Evolutionary conservation across 2,329 filamentous ascomycete species (phyloP), one percentile per base, ranked within the genome.

Genomic region (Sporothrix brunneoviolacea): DNA sequence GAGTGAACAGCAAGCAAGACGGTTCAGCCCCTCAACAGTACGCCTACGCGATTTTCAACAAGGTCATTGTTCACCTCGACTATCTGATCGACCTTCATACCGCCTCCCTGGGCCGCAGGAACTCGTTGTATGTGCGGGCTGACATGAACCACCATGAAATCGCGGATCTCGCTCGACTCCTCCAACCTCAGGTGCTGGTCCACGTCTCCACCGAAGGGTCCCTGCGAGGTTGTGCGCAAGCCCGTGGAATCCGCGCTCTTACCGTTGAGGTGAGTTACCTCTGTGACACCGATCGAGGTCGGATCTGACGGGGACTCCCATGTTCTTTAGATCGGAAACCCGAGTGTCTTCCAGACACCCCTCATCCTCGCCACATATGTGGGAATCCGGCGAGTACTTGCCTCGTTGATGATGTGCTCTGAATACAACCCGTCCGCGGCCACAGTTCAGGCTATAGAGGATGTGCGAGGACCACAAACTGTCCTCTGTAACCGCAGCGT

Each of bases 101-200:
- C 15, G 43, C 43, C 1, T 46, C 43, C 5, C 43, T 38, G 18
- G 43, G 43, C 12, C 43, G 43, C 8, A 21, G 43, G 3, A 46
- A 46, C 43, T 46, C 43, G 22, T 21, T 46, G 8, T 46, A 46
- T 16, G 43, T 38, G 5, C 33, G 43, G 33, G 43, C 33, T n/a
- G 43, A 46, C 43, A 46, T 46, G 43, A 46, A 38, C 22, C 43
- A 46, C 16, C 43, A 21, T 5, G 43, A 46, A n/a, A 46, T 46
- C 35, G 43, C 43, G 8, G 22, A 28, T 1, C 33, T 46, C 6
- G 43, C 43, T 8, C 22, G 33, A 8, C 43, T 38, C 2, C n/a
- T 46, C 1, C 33, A 46, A 10, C 43, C 43, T 5, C 43, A 46
- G 33, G n/a, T 46, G 22, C 5, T 38, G 4, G 43, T 46, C 4